Evolutionary conservation across 441 rosid species (phyloP).

Genomic region (Pelargonium exstipulatum): DNA sequence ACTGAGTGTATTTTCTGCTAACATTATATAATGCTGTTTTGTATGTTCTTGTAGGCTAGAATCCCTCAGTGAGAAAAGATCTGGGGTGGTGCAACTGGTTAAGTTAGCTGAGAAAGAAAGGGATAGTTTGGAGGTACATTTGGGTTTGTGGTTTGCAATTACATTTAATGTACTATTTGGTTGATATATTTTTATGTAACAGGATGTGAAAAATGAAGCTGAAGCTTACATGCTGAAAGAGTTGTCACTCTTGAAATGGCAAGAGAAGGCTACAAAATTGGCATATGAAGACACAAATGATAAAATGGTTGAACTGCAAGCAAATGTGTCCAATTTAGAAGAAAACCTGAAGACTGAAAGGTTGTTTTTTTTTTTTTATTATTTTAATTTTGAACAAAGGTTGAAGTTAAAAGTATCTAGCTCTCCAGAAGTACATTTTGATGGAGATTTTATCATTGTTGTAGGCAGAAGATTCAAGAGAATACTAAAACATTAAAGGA

Average conservation of each 20-base stretch:
- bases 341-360: slow-evolving; percentile 60
- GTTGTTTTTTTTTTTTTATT: slow-evolving; percentile 21
- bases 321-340: slow-evolving; percentile 56
- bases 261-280: slow-evolving; percentile 78
- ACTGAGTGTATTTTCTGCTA: too few species aligned
- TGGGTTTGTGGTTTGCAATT: slow-evolving; percentile 6
- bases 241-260: slow-evolving; percentile 78
- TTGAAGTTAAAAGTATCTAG: slow-evolving; percentile 11
- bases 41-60: slow-evolving; percentile 49
- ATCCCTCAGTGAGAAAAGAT: slow-evolving; percentile 75
- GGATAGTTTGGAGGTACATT: slow-evolving; percentile 82
- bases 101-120: slow-evolving; percentile 95
- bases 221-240: slow-evolving; percentile 92
- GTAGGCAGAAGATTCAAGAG: slow-evolving; percentile 72
- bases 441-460: slow-evolving; percentile 16
- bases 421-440: background rate
- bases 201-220: slow-evolving; percentile 92
- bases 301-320: slow-evolving; percentile 51
- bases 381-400: background rate
- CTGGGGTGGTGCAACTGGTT: slow-evolving; percentile 97
- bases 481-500: slow-evolving; percentile 59
- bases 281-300: slow-evolving; percentile 59
- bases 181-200: slow-evolving; percentile 27
- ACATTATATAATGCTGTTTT: background rate
- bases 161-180: slow-evolving; percentile 18